Conservation (phyloP, 2,329 filamentous ascomycete genomes). For the Penicillium sp. region DNA sequence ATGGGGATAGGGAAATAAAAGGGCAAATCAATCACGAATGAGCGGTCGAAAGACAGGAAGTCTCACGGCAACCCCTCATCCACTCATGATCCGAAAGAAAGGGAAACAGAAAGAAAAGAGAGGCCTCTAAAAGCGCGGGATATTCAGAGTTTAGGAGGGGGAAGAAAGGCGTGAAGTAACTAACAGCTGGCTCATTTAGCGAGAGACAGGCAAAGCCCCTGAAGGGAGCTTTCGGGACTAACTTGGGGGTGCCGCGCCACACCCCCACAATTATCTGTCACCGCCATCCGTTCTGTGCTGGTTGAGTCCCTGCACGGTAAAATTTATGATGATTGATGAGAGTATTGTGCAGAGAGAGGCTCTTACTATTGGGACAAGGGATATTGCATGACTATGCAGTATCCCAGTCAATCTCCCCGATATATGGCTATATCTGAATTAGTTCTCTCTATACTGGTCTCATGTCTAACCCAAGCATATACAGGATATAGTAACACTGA, state of each 20-base stretch:
- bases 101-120: constrained; percentile 26
- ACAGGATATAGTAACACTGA: not conserved
- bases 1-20: constrained; percentile 17
- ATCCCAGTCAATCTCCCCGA: not conserved
- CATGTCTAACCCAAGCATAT: too few species aligned
- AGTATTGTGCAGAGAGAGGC: not conserved
- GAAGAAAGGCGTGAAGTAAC: constrained; percentile 23
- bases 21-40: constrained; percentile 25
- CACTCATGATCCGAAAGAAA: constrained; percentile 34
- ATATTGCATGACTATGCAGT: not conserved
- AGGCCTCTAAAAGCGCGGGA: constrained; percentile 11
- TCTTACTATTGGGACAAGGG: not conserved
- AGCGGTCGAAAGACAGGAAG: constrained; percentile 35
- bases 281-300: constrained; percentile 22
- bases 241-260: constrained; percentile 34
- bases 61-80: constrained; percentile 34
- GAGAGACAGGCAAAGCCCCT: constrained; percentile 31
- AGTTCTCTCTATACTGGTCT: too few species aligned
- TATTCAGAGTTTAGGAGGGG: constrained; percentile 13
- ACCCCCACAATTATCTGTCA: constrained; percentile 34
- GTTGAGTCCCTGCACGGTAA: not conserved
- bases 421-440: too few species aligned
- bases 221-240: constrained; percentile 35
- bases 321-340: not conserved
- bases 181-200: constrained; percentile 37